Evolutionary conservation across 2,329 filamentous ascomycete genomes (phyloP).

Genomic region (Cladosporium sp.): DNA sequence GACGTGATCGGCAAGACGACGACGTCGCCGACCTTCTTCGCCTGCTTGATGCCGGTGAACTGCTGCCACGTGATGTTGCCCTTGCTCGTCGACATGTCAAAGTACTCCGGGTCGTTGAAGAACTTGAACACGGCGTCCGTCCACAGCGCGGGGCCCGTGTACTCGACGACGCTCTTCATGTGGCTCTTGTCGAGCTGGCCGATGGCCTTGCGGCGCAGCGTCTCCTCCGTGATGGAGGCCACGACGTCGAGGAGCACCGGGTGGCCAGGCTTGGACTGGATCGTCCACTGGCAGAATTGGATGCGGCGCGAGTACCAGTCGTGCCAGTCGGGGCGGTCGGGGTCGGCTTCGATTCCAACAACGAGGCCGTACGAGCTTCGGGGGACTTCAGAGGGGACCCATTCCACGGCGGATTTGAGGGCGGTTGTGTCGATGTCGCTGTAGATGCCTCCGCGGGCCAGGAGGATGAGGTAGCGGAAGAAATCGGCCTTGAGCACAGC

Average conservation of each 20-base stretch:
- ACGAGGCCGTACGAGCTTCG: conserved; percentile 75
- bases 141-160: conserved; percentile 91
- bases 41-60: conserved; percentile 77
- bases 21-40: conserved; percentile 88
- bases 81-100: conserved; percentile 66
- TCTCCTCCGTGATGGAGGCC: conserved; percentile 74
- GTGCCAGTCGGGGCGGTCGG: conserved; percentile 84
- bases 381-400: conserved; percentile 76
- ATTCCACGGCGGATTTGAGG: conserved; percentile 74
- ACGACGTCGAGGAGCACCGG: conserved; percentile 86
- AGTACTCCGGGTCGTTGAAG: conserved; percentile 86
- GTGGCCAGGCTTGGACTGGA: conserved; percentile 90
- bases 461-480: conserved; percentile 63
- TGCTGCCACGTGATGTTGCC: conserved; percentile 76
- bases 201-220: conserved; percentile 63
- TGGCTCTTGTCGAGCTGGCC: conserved; percentile 56
- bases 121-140: conserved; percentile 88
- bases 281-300: conserved; percentile 99
- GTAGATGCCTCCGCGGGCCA: conserved; percentile 76
- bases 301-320: conserved; percentile 95
- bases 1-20: conserved; percentile 92
- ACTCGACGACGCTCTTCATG: conserved; percentile 78
- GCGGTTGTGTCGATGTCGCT: conserved; percentile 78
- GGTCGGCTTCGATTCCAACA: conserved; percentile 92
- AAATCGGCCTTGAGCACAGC: conserved; percentile 58